Evolutionary conservation across 768 basidiomycete genomes (phyloP).

Genomic region (Pisolithus microcarpus): DNA sequence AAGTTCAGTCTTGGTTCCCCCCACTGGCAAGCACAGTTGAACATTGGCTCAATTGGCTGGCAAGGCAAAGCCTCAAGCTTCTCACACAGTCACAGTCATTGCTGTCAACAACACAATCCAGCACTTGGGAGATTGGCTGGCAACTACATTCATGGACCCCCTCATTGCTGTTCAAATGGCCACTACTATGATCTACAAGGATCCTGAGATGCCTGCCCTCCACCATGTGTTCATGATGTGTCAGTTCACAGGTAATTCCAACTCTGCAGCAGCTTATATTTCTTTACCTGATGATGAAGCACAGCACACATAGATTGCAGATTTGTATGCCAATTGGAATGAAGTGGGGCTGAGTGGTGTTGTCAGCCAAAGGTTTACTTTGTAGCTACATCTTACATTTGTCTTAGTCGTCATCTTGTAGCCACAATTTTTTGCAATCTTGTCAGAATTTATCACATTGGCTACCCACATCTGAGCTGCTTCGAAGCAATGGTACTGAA

Average conservation of each 20-base stretch:
- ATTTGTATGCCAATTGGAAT: too few species aligned
- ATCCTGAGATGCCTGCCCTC: neutral
- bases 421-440: too few species aligned
- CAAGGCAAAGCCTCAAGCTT: too few species aligned
- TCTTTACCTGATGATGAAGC: neutral
- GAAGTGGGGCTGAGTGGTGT: too few species aligned
- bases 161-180: neutral
- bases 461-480: too few species aligned
- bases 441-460: too few species aligned
- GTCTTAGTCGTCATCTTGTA: too few species aligned
- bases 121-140: neutral
- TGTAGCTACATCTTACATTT: too few species aligned
- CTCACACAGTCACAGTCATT: neutral
- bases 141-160: neutral
- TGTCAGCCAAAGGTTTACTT: too few species aligned
- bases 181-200: neutral
- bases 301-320: too few species aligned
- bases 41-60: too few species aligned
- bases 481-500: too few species aligned
- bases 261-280: neutral
- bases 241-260: neutral
- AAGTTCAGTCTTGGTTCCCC: neutral
- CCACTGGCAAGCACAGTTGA: neutral
- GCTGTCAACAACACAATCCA: neutral
- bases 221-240: neutral